phyloP scores from a whole-genome alignment of 2,329 filamentous ascomycete species.

The Didymella pomorum region DNA sequence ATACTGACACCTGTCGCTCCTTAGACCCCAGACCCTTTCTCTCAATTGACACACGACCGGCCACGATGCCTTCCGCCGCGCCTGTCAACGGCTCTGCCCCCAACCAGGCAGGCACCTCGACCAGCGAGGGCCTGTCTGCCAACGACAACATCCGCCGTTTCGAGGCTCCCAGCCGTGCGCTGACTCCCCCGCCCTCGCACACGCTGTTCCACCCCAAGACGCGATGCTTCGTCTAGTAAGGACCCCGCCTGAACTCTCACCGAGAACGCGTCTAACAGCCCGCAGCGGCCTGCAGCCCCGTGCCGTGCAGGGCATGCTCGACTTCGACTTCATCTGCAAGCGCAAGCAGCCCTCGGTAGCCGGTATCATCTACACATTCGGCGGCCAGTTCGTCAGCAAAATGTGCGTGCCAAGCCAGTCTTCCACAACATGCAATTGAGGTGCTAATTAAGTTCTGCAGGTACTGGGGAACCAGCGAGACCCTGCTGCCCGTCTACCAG shows the following conservation, averaged over 20 bases:
- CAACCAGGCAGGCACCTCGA: slow-evolving; percentile 41
- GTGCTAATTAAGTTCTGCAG: slow-evolving; percentile 44
- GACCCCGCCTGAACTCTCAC: slow-evolving; percentile 27
- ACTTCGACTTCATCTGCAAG: slow-evolving; percentile 99
- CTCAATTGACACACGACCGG: slow-evolving; percentile 33
- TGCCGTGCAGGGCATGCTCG: slow-evolving; percentile 72
- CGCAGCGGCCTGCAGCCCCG: slow-evolving; percentile 89
- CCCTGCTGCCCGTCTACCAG: slow-evolving; percentile 97
- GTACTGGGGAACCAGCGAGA: slow-evolving; percentile 99
- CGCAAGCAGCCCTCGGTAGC: slow-evolving; percentile 94
- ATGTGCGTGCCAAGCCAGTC: slow-evolving; percentile 66
- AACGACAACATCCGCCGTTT: slow-evolving; percentile 99
- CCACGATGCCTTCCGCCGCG: slow-evolving; percentile 57
- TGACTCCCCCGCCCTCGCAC: slow-evolving; percentile 87
- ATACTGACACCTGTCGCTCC: slow-evolving; percentile 27
- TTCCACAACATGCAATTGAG: slow-evolving; percentile 11
- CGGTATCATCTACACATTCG: slow-evolving; percentile 99
- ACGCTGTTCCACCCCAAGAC: slow-evolving; percentile 99
- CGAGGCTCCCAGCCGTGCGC: slow-evolving; percentile 85
- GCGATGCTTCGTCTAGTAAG: slow-evolving; percentile 97
- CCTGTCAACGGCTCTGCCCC: slow-evolving; percentile 45
- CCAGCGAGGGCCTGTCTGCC: slow-evolving; percentile 65
- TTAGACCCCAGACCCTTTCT: slow-evolving; percentile 14
- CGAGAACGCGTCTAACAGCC: slow-evolving; percentile 30
- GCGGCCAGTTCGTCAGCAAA: slow-evolving; percentile 99